phyloP scores from a whole-genome alignment of 2,329 filamentous ascomycete genomes.

The Whalleya microplaca region DNA sequence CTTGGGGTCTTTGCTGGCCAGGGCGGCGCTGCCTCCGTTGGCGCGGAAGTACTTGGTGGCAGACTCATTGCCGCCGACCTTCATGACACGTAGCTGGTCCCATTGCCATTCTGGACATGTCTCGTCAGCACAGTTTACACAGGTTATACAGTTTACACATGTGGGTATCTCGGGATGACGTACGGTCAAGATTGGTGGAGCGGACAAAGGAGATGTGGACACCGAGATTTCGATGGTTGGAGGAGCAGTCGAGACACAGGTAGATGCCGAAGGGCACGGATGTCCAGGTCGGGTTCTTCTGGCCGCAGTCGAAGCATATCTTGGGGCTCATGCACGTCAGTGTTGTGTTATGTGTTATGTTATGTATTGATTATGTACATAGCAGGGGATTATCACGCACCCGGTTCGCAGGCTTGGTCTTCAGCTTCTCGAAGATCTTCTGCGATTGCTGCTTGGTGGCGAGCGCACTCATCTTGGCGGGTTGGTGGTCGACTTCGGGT shows the following conservation, averaged over 20 bases:
- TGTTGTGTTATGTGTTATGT: slow-evolving; percentile 6
- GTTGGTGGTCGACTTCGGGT: slow-evolving; percentile 5
- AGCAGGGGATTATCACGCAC: slow-evolving; percentile 60
- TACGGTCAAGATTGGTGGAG: slow-evolving; percentile 98
- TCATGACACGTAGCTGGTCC: slow-evolving; percentile 97
- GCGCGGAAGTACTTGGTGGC: slow-evolving; percentile 98
- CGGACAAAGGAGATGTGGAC: slow-evolving; percentile 99
- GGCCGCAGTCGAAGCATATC: slow-evolving; percentile 98
- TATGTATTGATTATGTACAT: background rate
- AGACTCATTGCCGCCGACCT: slow-evolving; percentile 96
- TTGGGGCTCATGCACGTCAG: slow-evolving; percentile 7
- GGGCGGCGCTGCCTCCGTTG: slow-evolving; percentile 89
- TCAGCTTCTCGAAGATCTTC: slow-evolving; percentile 97
- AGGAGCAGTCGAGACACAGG: slow-evolving; percentile 95
- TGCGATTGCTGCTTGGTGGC: slow-evolving; percentile 94
- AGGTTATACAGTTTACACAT: background rate
- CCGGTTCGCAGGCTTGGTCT: slow-evolving; percentile 93
- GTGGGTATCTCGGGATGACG: slow-evolving; percentile 44
- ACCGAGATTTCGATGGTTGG: slow-evolving; percentile 95
- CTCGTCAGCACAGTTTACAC: slow-evolving; percentile 28
- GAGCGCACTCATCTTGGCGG: slow-evolving; percentile 62
- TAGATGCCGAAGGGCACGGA: slow-evolving; percentile 98
- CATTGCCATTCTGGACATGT: slow-evolving; percentile 83
- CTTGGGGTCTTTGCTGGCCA: slow-evolving; percentile 95
- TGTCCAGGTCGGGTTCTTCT: slow-evolving; percentile 98